These are phyloP conservation scores for Erysiphe pulchra DNA, from an alignment of 2,329 filamentous ascomycete species.

Conservation along the genomic window DNA sequence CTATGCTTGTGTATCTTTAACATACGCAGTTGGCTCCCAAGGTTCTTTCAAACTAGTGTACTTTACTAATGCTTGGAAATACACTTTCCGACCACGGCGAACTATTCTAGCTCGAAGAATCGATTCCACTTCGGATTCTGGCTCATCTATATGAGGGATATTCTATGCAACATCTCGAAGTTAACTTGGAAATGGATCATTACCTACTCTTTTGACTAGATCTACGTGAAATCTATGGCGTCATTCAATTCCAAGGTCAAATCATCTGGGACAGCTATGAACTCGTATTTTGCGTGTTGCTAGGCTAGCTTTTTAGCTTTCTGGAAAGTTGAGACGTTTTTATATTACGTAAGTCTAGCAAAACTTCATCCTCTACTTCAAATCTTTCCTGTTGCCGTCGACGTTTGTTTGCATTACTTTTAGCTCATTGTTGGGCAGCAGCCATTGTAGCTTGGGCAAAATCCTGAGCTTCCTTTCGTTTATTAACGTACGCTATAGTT, in stretches of 20 bases:
- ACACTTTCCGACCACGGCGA: neutral
- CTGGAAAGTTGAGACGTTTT: too few relatives aligned
- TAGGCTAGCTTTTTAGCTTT: too few relatives aligned
- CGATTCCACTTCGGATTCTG: neutral
- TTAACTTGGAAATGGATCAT: neutral
- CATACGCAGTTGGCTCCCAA: neutral
- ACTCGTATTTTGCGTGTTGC: too few relatives aligned
- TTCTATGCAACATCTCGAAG: neutral
- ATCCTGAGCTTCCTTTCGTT: neutral
- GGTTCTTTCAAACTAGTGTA: neutral
- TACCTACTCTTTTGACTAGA: neutral
- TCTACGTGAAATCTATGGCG: neutral
- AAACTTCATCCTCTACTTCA: neutral
- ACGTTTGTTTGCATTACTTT: neutral
- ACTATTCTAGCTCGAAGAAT: neutral
- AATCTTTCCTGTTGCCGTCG: neutral
- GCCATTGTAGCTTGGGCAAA: neutral
- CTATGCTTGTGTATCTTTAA: neutral
- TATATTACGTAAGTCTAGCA: too few relatives aligned
- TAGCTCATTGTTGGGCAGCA: neutral
- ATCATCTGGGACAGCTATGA: neutral
- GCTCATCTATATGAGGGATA: neutral
- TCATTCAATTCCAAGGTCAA: neutral
- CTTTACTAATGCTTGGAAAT: neutral
- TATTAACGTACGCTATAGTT: neutral